Evolutionary conservation across 371 early-diverging fungal species (phyloP), one percentile per base, ranked within the genome.

Genomic region (Mortierella sp.): DNA sequence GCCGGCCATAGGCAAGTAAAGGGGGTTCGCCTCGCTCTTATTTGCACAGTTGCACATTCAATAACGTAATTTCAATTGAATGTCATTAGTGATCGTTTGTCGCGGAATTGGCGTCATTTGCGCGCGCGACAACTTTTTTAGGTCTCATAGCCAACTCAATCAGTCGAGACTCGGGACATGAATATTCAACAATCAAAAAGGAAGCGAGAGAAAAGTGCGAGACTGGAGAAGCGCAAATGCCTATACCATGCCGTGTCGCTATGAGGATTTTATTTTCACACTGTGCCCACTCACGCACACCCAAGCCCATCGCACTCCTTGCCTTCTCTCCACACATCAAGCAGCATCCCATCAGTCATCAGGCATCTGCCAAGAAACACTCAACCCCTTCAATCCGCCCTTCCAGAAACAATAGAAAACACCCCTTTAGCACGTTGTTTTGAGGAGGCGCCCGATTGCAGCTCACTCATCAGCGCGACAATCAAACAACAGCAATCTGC

Each of bases 281-380:
- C 61, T 34, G 1, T 64, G 19, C 31, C 21, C 40, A 26, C 37
- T 19, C 34, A 40, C 19, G 4, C 73, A 57, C 19, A 43, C 31
- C 34, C 54, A 40, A 37, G 44, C 75, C n/a, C 55, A 50, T 55
- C 50, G 43, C 69, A 14, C 57, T 54, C 55, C 69, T 69, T 43
- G 28, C 76, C 14, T 54, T 40, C 54, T 10, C 69, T 67, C 75
- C 50, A 40, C 43, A 40, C 0, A 8, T 2, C 31, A 14, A 28
- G 31, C 48, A 5, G 13, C 48, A 46, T 13, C 48, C 13, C 48
- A 46, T 46, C 48, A 10, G 48, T 13, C 48, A 46, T 31, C 48
- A 46, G 13, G 26, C 28, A 16, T 16, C 34, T 16, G 16, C 5
- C 28, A 53, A 24, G 24, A 19, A 51, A 26, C 13, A 55, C 24